Conservation (phyloP, 768 basidiomycete genomes). For the Kwoniella botswanensis region DNA sequence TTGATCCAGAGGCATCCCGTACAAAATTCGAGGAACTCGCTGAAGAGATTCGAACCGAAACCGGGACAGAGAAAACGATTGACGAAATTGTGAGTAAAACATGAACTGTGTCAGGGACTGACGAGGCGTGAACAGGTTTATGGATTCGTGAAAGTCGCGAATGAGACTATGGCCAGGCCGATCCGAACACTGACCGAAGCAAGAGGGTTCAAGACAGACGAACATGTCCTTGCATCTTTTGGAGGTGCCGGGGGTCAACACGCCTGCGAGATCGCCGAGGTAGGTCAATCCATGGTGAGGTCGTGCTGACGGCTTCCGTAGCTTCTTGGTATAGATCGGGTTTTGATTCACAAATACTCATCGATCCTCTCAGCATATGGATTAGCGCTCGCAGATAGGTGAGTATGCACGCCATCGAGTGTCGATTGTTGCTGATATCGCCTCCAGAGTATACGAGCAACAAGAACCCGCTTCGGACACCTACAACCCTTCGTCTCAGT, state of each 20-base stretch:
- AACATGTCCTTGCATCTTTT: slow-evolving; percentile 63
- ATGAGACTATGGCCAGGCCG: slow-evolving; percentile 83
- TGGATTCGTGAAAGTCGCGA: slow-evolving; percentile 94
- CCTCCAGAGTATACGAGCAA: slow-evolving; percentile 63
- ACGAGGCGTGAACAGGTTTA: slow-evolving; percentile 74
- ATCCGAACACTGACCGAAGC: slow-evolving; percentile 73
- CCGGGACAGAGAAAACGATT: slow-evolving; percentile 28
- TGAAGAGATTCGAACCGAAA: slow-evolving; percentile 71
- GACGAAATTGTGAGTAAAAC: slow-evolving; percentile 21
- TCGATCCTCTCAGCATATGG: slow-evolving; percentile 52
- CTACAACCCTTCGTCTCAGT: slow-evolving; percentile 67
- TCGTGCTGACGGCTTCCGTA: background rate
- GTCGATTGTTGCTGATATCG: background rate
- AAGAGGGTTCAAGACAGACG: slow-evolving; percentile 78
- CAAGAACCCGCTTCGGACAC: slow-evolving; percentile 88
- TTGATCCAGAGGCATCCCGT: slow-evolving; percentile 75
- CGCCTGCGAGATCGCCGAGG: slow-evolving; percentile 48
- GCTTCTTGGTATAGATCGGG: slow-evolving; percentile 33
- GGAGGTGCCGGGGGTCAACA: slow-evolving; percentile 59
- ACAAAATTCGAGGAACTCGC: slow-evolving; percentile 72
- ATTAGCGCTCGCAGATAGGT: slow-evolving; percentile 59
- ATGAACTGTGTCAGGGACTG: background rate
- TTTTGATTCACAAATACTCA: slow-evolving; percentile 45
- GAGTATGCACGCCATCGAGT: slow-evolving; percentile 21
- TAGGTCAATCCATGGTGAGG: background rate